Evolutionary conservation across 768 basidiomycete species (phyloP), one percentile per base, ranked within the genome.

Genomic region (Macrolepiota fuliginosa): DNA sequence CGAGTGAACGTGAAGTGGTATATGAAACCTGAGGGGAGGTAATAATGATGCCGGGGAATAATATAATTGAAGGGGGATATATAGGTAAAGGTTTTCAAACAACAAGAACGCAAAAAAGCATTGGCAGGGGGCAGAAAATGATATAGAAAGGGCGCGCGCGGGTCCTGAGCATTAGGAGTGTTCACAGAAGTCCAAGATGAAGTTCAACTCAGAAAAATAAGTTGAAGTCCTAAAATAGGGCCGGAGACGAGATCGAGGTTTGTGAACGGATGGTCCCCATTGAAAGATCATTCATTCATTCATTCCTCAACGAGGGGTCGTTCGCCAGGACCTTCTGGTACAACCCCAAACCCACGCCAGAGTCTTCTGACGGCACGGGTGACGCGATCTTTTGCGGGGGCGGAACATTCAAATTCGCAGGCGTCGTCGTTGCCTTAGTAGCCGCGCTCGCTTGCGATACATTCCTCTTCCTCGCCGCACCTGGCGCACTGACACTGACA

Each of bases 291-390:
- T n/a, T 32, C 29, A 32, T 7, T 66, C 58, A 66, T 56, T 56
- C 53, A 40, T 49, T 57, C 63, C 81, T 83, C 71, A 92, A 76
- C 63, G 87, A 84, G 45, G 86, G 87, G 69, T 92, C 89, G 64
- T 90, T 84, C 55, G 85, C 87, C 69, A 92, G 80, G 73, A 93
- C 84, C 73, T 91, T 89, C 63, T 90, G 87, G 77, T 92, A 91
- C 70, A 94, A 73, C 65, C 88, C 91, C 64, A 61, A 50, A 19
- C 60, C 60, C 17, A 94, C 90, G 65, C 89, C 90, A 55, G 92
- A 94, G 72, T 93, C 92, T 67, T 89, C 88, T 29, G 87, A 83
- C 17, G 88, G 90, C 51, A 88, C 89, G 61, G 92, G 90, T 4
- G 91, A 92, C 17, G 82, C 75, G 11, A 88, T 72, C 17, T 78